Evolutionary conservation across 2,329 filamentous ascomycete species (phyloP).

Genomic region (Trichothecium roseum): DNA sequence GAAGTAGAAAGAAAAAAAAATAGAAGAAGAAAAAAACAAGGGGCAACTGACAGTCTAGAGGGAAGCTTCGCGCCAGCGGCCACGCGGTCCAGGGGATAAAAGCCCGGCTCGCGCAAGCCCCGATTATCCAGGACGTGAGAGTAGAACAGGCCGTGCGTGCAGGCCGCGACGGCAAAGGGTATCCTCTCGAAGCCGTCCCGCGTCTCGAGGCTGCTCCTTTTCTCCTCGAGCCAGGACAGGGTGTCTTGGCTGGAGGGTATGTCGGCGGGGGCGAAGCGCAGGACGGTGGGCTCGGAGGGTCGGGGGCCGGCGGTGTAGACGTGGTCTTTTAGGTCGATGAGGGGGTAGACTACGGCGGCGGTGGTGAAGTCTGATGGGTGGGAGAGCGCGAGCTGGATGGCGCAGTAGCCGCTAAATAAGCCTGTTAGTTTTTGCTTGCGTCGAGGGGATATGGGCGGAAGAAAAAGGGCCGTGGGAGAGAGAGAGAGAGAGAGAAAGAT

Average conservation of each 20-base stretch:
- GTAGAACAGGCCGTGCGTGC: constrained; percentile 8
- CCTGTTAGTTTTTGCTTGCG: no score
- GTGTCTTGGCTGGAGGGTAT: constrained; percentile 8
- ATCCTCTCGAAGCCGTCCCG: constrained; percentile 8
- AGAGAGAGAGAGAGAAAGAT: no score
- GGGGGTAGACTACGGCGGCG: constrained; percentile 11
- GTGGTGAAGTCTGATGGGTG: constrained; percentile 11
- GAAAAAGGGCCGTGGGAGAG: no score
- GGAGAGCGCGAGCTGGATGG: constrained; percentile 10
- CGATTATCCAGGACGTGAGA: constrained; percentile 9
- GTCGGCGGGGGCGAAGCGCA: constrained; percentile 5
- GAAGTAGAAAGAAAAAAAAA: no score
- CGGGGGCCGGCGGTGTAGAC: constrained; percentile 6
- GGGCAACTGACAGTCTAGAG: constrained; percentile 8
- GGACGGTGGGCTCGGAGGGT: constrained; percentile 4
- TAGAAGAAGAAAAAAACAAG: no score
- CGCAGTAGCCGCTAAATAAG: constrained; percentile 10
- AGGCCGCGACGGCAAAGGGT: constrained; percentile 5
- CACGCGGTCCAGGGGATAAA: constrained; percentile 10
- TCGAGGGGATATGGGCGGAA: no score
- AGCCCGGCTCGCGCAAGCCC: neutral
- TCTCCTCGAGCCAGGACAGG: constrained; percentile 11
- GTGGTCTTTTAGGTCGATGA: constrained; percentile 11
- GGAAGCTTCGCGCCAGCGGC: constrained; percentile 8
- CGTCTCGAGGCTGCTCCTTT: neutral